Evolutionary conservation across 768 basidiomycete species (phyloP).

Genomic region (Lactarius indigo): DNA sequence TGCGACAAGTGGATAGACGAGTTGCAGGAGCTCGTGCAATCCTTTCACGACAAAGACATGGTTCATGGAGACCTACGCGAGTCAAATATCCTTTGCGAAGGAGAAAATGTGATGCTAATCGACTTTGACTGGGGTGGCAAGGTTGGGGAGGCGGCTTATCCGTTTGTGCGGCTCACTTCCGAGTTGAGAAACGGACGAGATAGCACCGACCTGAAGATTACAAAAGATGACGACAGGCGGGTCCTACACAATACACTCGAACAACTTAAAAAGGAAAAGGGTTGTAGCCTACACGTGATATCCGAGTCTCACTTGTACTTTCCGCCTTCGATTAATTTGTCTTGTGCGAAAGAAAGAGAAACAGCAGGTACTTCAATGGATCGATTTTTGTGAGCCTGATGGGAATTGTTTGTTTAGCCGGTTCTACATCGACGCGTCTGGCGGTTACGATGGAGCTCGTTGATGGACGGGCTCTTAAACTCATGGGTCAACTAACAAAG

Average conservation of each 20-base stretch:
- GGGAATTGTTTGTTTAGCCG: no score
- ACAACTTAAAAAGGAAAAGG: no score
- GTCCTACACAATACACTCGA: not conserved
- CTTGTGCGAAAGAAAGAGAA: no score
- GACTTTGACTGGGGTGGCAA: conserved; percentile 8
- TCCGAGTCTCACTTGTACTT: no score
- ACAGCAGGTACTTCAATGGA: no score
- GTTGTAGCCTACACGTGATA: no score
- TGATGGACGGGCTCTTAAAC: no score
- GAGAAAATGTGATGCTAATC: not conserved
- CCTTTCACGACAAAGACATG: not conserved
- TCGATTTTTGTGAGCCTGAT: no score
- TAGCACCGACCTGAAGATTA: not conserved
- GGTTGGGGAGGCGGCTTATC: not conserved
- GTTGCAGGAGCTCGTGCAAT: not conserved
- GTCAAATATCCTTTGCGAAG: not conserved
- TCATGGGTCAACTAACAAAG: no score
- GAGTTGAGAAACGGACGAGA: conserved; percentile 4
- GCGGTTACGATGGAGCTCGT: no score
- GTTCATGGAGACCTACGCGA: conserved; percentile 3
- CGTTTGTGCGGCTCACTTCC: not conserved
- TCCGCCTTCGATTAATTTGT: no score
- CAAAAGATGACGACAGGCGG: not conserved
- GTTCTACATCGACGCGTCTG: no score
- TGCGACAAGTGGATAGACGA: not conserved